Evolutionary conservation across 768 basidiomycete species (phyloP), one percentile per base, ranked within the genome.

Genomic region (Dioszegia hungarica): DNA sequence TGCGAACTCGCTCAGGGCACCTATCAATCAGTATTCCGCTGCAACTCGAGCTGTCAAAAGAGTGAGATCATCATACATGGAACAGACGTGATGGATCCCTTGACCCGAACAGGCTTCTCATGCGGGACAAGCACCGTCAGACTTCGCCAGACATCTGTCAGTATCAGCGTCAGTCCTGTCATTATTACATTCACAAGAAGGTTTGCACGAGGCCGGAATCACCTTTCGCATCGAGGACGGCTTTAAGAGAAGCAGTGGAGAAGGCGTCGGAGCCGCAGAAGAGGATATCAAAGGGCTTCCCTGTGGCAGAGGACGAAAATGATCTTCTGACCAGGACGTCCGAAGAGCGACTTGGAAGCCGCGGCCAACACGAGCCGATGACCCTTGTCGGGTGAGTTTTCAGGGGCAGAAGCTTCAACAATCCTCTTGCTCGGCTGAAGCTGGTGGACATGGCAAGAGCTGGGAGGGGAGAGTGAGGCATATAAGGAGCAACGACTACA

Each of bases 211-310:
- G 49, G n/a, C 14, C 6, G 6, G 15, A 48, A n/a, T 63, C 54
- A 87, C 90, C 89, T 76, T 72, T 72, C 5, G 87, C 86, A 15
- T 76, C 67, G 54, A 86, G 77, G 1, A 94, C 74, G 54, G 85
- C 80, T 49, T 81, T 75, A 46, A 95, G 80, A 2, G 90, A 84
- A 6, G 78, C 75, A 68, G 86, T 87, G 1, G 91, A 94, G 75
- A 94, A 94, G 66, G 85, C 83, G 72, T 93, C 91, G 17, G 89
- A 86, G 48, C 92, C 92, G 70, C 90, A 83, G 74, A 90, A 94
- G 5, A 95, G 80, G 38, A 95, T 82, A 38, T 67, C 57, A 55
- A 67, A 72, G 15, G 40, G 55, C 31, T 17, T 22, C 15, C 24
- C 27, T 17, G 9, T 28, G 37, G 10, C 17, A 22, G 31, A 36